Evolutionary conservation across 257 asterid species (phyloP), one percentile per base, ranked within the genome.

Genomic region (Ajuga chamaepitys): DNA sequence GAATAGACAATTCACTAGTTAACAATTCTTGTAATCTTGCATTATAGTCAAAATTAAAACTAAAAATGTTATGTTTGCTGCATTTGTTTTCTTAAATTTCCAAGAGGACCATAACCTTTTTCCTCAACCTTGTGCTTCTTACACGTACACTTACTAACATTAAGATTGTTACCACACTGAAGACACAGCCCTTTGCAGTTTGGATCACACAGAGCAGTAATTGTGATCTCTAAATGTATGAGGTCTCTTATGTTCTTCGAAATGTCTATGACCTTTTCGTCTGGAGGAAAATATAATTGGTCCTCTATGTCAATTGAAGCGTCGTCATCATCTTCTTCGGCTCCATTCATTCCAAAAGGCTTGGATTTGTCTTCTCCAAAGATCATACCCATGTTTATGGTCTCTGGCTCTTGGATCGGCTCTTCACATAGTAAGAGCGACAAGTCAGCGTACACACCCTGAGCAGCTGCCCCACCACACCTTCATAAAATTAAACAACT

Each of bases 391-490:
- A 79, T 13, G 78, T 64, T 69, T 72, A 75, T 79, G 73, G 82
- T 83, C 41, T 91, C 95, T 1, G 85, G 79, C 78, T 83, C 95
- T 56, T 75, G 50, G 26, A 86, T 64, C 54, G 95, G 92, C 66
- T 91, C 95, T 73, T 86, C 96, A 1, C 80, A 74, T 64, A 91
- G 58, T 64, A 88, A 59, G 18, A 91, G 68, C 2, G 95, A 66
- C 66, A 91, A 91, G 72, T 91, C 77, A 0, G 92, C 80, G 84
- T 80, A 91, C 57, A 91, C 58, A 45, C 84, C 85, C 75, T 86
- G 87, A 12, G 90, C 83, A 73, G 95, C 90, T 37, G 91, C 84
- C 62, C 80, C 95, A 6, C 96, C 96, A 70, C 96, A 91, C 89
- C 96, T 88, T 75, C 79, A 69, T 2, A 59, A 70, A 64, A 58